A percentile compares a stretch with the other conserved stretches of the same genome.
Evolutionary conservation across 371 early-diverging fungal species (phyloP).

Genomic region (Mucor sp.): DNA sequence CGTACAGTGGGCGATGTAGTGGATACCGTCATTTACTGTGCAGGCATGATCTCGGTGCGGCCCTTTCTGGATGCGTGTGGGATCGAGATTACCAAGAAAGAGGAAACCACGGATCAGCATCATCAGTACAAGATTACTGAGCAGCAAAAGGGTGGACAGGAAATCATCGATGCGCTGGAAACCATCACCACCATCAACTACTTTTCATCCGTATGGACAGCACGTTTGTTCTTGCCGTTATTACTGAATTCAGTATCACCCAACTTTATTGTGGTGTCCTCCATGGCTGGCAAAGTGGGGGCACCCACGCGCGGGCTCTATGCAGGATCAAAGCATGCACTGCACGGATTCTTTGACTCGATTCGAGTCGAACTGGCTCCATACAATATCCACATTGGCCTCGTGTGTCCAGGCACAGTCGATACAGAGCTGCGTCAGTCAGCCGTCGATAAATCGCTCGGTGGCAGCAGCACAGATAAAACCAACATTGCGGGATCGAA

Average conservation of each 20-base stretch:
- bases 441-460: conserved; percentile 61
- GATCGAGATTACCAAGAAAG: conserved; percentile 14
- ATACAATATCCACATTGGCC: conserved; percentile 62
- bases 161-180: conserved; percentile 31
- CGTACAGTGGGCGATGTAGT: conserved; percentile 40
- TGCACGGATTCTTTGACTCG: conserved; percentile 86
- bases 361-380: conserved; percentile 74
- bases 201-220: conserved; percentile 61
- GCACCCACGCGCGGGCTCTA: conserved; percentile 87
- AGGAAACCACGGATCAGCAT: conserved; percentile 7
- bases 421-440: conserved; percentile 71
- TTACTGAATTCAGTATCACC: conserved; percentile 55
- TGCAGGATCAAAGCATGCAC: conserved; percentile 80
- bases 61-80: conserved; percentile 59
- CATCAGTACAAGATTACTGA: not conserved
- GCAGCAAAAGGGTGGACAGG: not conserved
- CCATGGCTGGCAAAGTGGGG: conserved; percentile 77
- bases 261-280: conserved; percentile 77
- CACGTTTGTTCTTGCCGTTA: conserved; percentile 62
- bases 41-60: conserved; percentile 69
- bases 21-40: conserved; percentile 71
- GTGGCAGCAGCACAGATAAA: conserved; percentile 6
- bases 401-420: conserved; percentile 80
- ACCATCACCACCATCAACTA: conserved; percentile 68
- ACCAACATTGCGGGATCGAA: conserved; percentile 54